Evolutionary conservation across 2,329 filamentous ascomycete species (phyloP), one percentile per base, ranked within the genome.

Genomic region (Pezicula carpinea): DNA sequence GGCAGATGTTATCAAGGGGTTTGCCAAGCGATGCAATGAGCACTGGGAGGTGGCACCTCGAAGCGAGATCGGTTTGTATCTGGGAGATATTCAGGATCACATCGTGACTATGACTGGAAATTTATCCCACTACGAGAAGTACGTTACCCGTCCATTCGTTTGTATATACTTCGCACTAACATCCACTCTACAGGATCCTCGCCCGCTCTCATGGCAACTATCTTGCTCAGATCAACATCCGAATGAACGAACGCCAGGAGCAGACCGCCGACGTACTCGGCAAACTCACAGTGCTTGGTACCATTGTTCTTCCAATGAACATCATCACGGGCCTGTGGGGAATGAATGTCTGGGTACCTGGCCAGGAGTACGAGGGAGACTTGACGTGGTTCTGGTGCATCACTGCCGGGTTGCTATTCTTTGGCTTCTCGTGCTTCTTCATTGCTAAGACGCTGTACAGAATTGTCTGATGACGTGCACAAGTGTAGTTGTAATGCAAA

Each of bases 101-200:
- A 97, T 99, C 58, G 84, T 99, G 58, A 99, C 93, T 53, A 99
- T 99, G 93, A 97, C 92, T 32, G 88, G 87, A 43, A 99, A 97
- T 64, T 70, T 99, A 62, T 87, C 84, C 55, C 93, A 99, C 65
- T 97, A 97, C 62, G 93, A 99, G 69, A 95, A 91, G 88, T 93
- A 74, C 61, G 83, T 74, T 26, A 14, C 11, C 42, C 19, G 7
- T 17, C 21, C 36, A 23, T 14, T 14, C 26, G 47, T 18, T 44
- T 8, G 4, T 32, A 19, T 15, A 6, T 32, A 33, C 14, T 29
- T 29, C n/a, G n/a, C n/a, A 39, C 55, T 62, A 51, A 49, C 39
- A 18, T 22, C 14, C 8, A 29, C 34, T 4, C 18, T 14, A 3
- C 55, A 93, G 89, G 61, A 88, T 99, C 42, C 77, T 99, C 22